Evolutionary conservation across 352 stramenopile genomes (phyloP).

Genomic region (Globisporangium viniferum): DNA sequence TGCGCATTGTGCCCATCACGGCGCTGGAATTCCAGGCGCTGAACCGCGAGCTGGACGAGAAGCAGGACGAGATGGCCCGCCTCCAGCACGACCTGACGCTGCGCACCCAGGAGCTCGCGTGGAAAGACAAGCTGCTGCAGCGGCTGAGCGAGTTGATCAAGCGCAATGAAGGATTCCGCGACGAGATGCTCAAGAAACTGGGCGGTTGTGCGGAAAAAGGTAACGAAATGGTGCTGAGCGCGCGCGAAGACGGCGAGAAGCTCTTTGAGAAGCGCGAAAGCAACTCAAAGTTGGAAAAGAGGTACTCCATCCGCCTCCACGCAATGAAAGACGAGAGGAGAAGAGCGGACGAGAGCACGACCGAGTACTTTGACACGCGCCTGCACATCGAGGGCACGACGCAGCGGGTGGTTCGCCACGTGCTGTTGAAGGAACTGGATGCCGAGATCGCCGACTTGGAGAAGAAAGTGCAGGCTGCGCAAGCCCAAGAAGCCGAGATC

Average conservation of each 20-base stretch:
- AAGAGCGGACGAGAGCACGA: conserved; percentile 29
- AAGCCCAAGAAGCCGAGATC: conserved; percentile 6
- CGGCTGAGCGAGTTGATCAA: conserved; percentile 66
- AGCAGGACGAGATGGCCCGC: conserved; percentile 38
- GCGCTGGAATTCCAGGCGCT: conserved; percentile 41
- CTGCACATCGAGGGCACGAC: conserved; percentile 49
- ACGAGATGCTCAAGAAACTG: conserved; percentile 42
- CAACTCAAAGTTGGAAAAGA: conserved; percentile 26
- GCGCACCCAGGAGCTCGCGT: conserved; percentile 38
- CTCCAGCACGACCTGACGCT: conserved; percentile 38
- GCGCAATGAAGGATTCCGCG: conserved; percentile 59
- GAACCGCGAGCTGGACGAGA: conserved; percentile 38
- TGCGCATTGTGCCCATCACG: conserved; percentile 62
- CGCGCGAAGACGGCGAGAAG: conserved; percentile 55
- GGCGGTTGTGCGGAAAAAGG: conserved; percentile 32
- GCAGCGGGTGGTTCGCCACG: conserved; percentile 46
- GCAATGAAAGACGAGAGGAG: conserved; percentile 34
- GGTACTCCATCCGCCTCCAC: conserved; percentile 24
- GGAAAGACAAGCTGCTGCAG: conserved; percentile 68
- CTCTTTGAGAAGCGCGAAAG: conserved; percentile 37
- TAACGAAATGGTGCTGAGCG: conserved; percentile 54
- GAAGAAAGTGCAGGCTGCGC: conserved; percentile 9
- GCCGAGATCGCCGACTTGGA: conserved; percentile 36
- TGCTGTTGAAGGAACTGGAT: conserved; percentile 42
- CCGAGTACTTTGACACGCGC: conserved; percentile 58